phyloP scores from a whole-genome alignment of 495 filamentous ascomycete species.

The Rusavskia elegans region DNA sequence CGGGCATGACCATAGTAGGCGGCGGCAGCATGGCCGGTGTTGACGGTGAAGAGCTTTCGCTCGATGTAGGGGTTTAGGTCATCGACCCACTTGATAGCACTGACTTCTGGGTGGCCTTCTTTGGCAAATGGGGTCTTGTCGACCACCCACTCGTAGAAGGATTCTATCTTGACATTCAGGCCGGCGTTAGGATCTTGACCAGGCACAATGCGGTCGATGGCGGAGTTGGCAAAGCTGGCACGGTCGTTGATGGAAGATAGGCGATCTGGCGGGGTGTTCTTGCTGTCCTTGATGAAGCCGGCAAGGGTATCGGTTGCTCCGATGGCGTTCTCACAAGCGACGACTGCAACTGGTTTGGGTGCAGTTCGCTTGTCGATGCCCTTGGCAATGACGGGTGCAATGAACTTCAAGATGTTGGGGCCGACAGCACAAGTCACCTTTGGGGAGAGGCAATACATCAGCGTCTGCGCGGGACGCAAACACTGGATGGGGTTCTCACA shows the following conservation, averaged over 20 bases:
- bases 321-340: slow-evolving; percentile 96
- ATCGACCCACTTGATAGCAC: slow-evolving; percentile 83
- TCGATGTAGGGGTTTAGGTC: slow-evolving; percentile 91
- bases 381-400: slow-evolving; percentile 85
- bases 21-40: slow-evolving; percentile 93
- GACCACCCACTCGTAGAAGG: slow-evolving; percentile 97
- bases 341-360: slow-evolving; percentile 66
- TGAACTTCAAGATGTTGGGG: slow-evolving; percentile 87
- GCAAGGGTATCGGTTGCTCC: slow-evolving; percentile 75
- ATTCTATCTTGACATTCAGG: slow-evolving; percentile 86
- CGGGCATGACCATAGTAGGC: slow-evolving; percentile 85
- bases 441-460: not conserved
- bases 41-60: slow-evolving; percentile 98
- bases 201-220: slow-evolving; percentile 95
- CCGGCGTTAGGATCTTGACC: slow-evolving; percentile 63
- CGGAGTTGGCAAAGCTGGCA: slow-evolving; percentile 83
- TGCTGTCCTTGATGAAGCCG: slow-evolving; percentile 57
- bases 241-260: slow-evolving; percentile 44
- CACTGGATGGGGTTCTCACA: slow-evolving; percentile 15
- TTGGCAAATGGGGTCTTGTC: slow-evolving; percentile 66
- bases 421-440: slow-evolving; percentile 85
- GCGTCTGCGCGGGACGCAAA: not conserved
- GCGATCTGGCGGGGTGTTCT: slow-evolving; percentile 44
- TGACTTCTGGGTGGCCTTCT: slow-evolving; percentile 49
- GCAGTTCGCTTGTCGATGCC: slow-evolving; percentile 62